Evolutionary conservation across 2,329 filamentous ascomycete genomes (phyloP).

Genomic region (Fusarium hostae): DNA sequence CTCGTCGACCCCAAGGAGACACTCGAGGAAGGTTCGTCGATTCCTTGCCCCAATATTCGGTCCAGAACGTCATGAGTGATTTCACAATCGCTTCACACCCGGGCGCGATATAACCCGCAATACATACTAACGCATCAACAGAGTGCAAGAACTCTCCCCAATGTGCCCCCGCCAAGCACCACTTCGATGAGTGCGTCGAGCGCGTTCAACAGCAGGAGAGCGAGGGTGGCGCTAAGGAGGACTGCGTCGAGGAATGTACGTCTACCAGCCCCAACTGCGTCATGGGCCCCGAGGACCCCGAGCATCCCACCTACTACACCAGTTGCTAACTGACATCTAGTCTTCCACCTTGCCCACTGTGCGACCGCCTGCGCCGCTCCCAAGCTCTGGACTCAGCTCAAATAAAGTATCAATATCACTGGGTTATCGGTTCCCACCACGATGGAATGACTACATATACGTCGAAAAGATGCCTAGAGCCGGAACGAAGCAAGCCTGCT

Average conservation of each 20-base stretch:
- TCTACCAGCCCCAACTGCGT: slow-evolving; percentile 11
- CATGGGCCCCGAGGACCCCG: slow-evolving; percentile 9
- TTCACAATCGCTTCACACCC: slow-evolving; percentile 27
- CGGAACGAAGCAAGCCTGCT: slow-evolving; percentile 38
- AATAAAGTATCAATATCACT: slow-evolving; percentile 67
- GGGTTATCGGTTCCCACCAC: slow-evolving; percentile 31
- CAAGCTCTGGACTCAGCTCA: slow-evolving; percentile 93
- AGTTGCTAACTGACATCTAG: slow-evolving; percentile 57
- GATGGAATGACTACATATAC: slow-evolving; percentile 40
- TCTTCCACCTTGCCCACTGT: slow-evolving; percentile 99
- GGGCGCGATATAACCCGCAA: slow-evolving; percentile 16
- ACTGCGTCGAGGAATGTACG: slow-evolving; percentile 99
- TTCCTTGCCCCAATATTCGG: background rate
- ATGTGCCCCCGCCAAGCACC: slow-evolving; percentile 92
- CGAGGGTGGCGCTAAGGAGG: slow-evolving; percentile 81
- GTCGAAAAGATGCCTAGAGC: slow-evolving; percentile 41
- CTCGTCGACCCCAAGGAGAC: slow-evolving; percentile 88
- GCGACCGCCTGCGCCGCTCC: slow-evolving; percentile 91
- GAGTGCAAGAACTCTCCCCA: slow-evolving; percentile 89
- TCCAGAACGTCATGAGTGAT: slow-evolving; percentile 31
- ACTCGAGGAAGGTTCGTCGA: slow-evolving; percentile 86
- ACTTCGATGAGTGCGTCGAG: slow-evolving; percentile 98
- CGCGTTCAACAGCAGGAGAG: slow-evolving; percentile 77
- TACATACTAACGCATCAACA: slow-evolving; percentile 54
- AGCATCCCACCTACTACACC: background rate